phyloP scores from a whole-genome alignment of 371 early-diverging fungal species.

The Circinella minor region DNA sequence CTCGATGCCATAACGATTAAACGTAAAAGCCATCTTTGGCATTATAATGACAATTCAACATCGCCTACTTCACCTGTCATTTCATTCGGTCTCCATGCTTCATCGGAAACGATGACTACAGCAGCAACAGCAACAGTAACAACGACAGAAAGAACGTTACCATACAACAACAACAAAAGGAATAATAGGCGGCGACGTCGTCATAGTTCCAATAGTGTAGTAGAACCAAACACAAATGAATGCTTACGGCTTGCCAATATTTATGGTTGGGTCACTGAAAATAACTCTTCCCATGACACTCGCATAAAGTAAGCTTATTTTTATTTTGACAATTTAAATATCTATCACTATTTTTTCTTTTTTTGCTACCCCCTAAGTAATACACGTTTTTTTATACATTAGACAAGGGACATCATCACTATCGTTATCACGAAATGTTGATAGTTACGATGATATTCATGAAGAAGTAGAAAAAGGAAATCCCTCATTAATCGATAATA shows the following conservation, averaged over 20 bases:
- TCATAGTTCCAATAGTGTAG: slow-evolving; percentile 45
- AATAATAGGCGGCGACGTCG: slow-evolving; percentile 36
- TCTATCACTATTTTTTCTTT: background rate
- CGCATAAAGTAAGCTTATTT: slow-evolving; percentile 11
- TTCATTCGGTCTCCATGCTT: slow-evolving; percentile 13
- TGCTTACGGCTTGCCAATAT: slow-evolving; percentile 56
- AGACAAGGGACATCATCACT: background rate
- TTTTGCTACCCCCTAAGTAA: background rate
- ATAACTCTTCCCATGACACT: slow-evolving; percentile 13
- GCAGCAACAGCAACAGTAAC: no score
- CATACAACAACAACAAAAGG: no score
- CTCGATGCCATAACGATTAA: slow-evolving; percentile 33
- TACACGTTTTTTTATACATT: background rate
- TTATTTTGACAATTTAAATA: slow-evolving; percentile 9
- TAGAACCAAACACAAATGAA: slow-evolving; percentile 47
- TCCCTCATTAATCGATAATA: background rate
- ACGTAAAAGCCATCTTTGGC: slow-evolving; percentile 12
- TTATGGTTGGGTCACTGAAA: slow-evolving; percentile 58
- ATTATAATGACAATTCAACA: slow-evolving; percentile 17
- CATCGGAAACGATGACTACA: background rate
- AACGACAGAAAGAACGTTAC: no score
- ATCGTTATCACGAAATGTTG: background rate
- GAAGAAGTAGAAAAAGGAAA: background rate
- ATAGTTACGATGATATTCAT: background rate
- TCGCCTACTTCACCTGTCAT: slow-evolving; percentile 28